These are phyloP conservation scores for Cydonia oblonga DNA, from an alignment of 331 rosid genomes.

Conservation along the genomic window DNA sequence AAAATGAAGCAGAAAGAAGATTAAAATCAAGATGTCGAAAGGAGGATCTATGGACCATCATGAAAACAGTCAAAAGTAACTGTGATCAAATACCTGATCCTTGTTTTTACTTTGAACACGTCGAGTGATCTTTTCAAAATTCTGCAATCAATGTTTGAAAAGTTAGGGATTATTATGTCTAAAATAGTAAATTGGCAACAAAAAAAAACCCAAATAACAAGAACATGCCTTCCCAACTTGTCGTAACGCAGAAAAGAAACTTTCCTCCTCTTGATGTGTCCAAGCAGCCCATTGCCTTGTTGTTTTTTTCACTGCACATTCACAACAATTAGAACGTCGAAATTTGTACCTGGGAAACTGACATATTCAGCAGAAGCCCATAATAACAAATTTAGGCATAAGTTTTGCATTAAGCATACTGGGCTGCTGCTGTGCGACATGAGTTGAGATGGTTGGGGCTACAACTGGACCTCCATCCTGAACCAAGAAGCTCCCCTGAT, in stretches of 20 bases:
- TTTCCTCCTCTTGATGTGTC: conserved; percentile 99
- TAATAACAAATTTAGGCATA: not conserved
- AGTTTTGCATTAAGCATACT: conserved; percentile 26
- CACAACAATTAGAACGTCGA: conserved; percentile 4
- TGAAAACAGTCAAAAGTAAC: conserved; percentile 3
- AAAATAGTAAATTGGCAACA: conserved; percentile 9
- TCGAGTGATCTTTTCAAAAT: conserved; percentile 90
- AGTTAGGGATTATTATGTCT: conserved; percentile 15
- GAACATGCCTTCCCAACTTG: conserved; percentile 83
- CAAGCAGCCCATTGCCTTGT: conserved; percentile 99
- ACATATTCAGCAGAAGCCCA: not conserved
- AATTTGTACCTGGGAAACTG: conserved; percentile 1
- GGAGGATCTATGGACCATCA: not conserved
- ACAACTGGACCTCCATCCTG: conserved; percentile 47
- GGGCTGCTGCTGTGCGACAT: conserved; percentile 36
- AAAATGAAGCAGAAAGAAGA: conserved; percentile 4
- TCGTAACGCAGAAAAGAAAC: conserved; percentile 88
- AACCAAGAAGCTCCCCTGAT: conserved; percentile 28
- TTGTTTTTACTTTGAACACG: conserved; percentile 97
- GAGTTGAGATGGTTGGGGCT: conserved; percentile 31
- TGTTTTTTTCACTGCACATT: conserved; percentile 61
- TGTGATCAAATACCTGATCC: conserved; percentile 63
- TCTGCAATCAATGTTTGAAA: conserved; percentile 37
- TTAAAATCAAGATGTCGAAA: not conserved
- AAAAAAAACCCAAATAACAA: not conserved